A percentile compares a stretch with the other conserved stretches of the same genome.
Conservation (phyloP, 2,329 filamentous ascomycete species). For the Daldinia eschscholtzii region DNA sequence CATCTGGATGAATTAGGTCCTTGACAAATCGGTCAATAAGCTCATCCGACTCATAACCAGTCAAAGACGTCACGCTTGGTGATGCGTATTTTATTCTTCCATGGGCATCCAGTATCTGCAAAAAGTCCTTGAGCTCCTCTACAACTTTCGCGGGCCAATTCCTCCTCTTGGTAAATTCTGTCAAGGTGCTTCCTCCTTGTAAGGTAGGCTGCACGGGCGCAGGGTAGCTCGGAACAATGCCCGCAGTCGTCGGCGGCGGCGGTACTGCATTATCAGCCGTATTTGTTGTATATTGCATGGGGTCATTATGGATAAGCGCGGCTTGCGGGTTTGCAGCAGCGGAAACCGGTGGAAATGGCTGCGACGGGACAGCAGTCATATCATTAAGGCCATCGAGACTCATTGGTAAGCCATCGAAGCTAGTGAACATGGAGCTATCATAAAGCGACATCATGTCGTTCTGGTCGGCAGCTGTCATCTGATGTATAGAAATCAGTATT, state of each 20-base stretch:
- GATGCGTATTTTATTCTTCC: slow-evolving; percentile 89
- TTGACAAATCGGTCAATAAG: slow-evolving; percentile 81
- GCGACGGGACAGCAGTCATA: slow-evolving; percentile 44
- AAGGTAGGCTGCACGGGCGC: slow-evolving; percentile 45
- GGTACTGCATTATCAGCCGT: slow-evolving; percentile 45
- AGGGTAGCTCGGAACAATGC: slow-evolving; percentile 53
- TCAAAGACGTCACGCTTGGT: slow-evolving; percentile 78
- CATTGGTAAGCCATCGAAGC: slow-evolving; percentile 49
- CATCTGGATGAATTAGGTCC: slow-evolving; percentile 88
- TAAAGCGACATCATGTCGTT: slow-evolving; percentile 52
- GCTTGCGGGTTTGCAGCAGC: slow-evolving; percentile 42
- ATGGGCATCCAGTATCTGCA: slow-evolving; percentile 88
- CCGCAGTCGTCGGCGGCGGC: slow-evolving; percentile 34
- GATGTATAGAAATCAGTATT: slow-evolving; percentile 28
- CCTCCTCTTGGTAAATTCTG: slow-evolving; percentile 70
- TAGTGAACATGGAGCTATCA: slow-evolving; percentile 46
- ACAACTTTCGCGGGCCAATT: slow-evolving; percentile 92
- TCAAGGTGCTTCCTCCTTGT: slow-evolving; percentile 61
- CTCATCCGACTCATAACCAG: slow-evolving; percentile 79
- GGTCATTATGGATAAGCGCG: slow-evolving; percentile 42
- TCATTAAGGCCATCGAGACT: slow-evolving; percentile 49
- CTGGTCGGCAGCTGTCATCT: slow-evolving; percentile 48
- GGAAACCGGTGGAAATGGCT: slow-evolving; percentile 39
- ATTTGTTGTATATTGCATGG: slow-evolving; percentile 42
- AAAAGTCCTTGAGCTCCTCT: slow-evolving; percentile 88